phyloP scores from a whole-genome alignment of 371 early-diverging fungal species.

The Mortierella polycephala region DNA sequence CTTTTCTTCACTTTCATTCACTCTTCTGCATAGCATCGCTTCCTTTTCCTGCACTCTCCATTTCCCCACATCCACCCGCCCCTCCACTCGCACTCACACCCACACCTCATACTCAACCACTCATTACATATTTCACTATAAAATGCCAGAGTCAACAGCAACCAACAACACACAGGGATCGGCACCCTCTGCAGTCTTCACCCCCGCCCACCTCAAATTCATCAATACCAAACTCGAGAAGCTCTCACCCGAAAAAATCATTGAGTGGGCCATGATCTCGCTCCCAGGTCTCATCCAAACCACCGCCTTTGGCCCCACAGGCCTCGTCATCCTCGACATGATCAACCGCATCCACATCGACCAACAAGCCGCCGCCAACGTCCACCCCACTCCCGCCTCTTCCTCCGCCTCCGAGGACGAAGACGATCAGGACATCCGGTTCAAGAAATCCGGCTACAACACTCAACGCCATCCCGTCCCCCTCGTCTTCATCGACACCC shows the following conservation, averaged over 20 bases:
- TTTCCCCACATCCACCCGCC: neutral
- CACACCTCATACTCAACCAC: slow-evolving; percentile 1
- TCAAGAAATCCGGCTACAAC: slow-evolving; percentile 47
- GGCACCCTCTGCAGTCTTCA: slow-evolving; percentile 53
- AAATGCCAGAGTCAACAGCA: slow-evolving; percentile 42
- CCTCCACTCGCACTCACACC: neutral
- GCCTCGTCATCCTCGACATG: slow-evolving; percentile 83
- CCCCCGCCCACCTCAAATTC: slow-evolving; percentile 70
- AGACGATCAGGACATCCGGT: slow-evolving; percentile 23
- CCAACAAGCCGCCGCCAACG: slow-evolving; percentile 53
- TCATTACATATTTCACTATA: neutral
- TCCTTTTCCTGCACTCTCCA: neutral
- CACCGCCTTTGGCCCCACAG: slow-evolving; percentile 93
- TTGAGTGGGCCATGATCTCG: slow-evolving; percentile 88
- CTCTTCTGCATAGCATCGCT: neutral
- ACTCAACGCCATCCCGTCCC: slow-evolving; percentile 72
- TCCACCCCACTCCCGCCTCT: slow-evolving; percentile 51
- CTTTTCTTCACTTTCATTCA: neutral
- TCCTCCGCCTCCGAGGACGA: slow-evolving; percentile 54
- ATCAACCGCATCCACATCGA: slow-evolving; percentile 65
- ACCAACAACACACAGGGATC: slow-evolving; percentile 6
- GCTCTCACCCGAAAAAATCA: slow-evolving; percentile 81
- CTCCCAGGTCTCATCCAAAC: slow-evolving; percentile 89
- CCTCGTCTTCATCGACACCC: slow-evolving; percentile 91
- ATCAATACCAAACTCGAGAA: slow-evolving; percentile 71